Evolutionary conservation across 2,329 filamentous ascomycete species (phyloP).

Genomic region (Nemania serpens): DNA sequence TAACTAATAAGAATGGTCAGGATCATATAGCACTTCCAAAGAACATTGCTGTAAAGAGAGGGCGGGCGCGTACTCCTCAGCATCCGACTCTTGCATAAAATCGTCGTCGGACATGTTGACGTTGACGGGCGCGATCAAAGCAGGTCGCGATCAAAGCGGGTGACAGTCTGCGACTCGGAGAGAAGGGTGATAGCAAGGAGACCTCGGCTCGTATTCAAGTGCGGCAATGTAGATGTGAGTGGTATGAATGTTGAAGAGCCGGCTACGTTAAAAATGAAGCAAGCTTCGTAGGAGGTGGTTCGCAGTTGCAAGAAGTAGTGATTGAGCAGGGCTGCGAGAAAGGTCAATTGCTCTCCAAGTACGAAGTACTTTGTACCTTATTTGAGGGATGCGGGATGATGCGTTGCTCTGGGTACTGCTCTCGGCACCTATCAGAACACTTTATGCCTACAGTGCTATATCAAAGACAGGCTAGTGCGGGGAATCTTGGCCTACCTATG

Average conservation of each 20-base stretch:
- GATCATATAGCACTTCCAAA: neutral
- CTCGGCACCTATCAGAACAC: no score
- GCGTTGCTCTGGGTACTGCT: no score
- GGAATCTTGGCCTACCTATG: neutral
- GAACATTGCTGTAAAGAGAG: neutral
- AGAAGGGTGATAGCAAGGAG: neutral
- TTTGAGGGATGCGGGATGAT: no score
- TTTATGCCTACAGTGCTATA: no score
- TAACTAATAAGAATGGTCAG: slow-evolving; percentile 58
- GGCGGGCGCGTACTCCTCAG: slow-evolving; percentile 68
- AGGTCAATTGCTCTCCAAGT: no score
- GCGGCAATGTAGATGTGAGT: no score
- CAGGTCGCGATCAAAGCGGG: neutral
- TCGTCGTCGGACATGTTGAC: slow-evolving; percentile 80
- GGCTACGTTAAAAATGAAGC: neutral
- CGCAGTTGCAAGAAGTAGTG: neutral
- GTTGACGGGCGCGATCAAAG: no score
- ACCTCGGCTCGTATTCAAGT: no score
- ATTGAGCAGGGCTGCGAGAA: no score
- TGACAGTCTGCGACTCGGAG: neutral
- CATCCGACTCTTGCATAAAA: slow-evolving; percentile 91
- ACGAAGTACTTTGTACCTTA: no score
- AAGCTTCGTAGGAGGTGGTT: neutral
- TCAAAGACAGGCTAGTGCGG: slow-evolving; percentile 24
- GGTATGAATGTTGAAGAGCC: neutral